These are phyloP conservation scores for Kwoniella europaea DNA, from an alignment of 768 basidiomycete species.

Conservation along the genomic window DNA sequence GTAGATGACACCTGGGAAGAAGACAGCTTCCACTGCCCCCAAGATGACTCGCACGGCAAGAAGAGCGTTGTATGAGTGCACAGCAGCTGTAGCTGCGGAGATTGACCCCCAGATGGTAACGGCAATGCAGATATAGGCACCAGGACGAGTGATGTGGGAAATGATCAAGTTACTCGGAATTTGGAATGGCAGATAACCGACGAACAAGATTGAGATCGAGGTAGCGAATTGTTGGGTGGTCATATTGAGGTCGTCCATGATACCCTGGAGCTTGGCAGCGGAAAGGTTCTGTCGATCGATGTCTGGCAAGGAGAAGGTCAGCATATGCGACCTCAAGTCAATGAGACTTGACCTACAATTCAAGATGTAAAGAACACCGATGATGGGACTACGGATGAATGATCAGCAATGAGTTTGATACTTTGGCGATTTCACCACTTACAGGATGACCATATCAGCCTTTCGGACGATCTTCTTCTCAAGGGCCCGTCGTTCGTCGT, in stretches of 20 bases:
- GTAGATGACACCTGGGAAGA: slow-evolving; percentile 52
- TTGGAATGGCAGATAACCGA: slow-evolving; percentile 38
- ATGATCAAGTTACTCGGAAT: slow-evolving; percentile 51
- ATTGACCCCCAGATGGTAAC: slow-evolving; percentile 39
- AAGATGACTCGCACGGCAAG: slow-evolving; percentile 36
- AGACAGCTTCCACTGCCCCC: slow-evolving; percentile 37
- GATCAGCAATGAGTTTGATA: too few relatives aligned
- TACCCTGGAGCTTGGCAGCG: slow-evolving; percentile 46
- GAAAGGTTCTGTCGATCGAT: slow-evolving; percentile 49
- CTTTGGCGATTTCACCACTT: not conserved
- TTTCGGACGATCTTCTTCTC: slow-evolving; percentile 45
- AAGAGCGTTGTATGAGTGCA: slow-evolving; percentile 32
- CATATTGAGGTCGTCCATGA: slow-evolving; percentile 49
- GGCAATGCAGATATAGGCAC: slow-evolving; percentile 38
- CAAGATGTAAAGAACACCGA: slow-evolving; percentile 42
- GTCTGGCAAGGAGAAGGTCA: slow-evolving; percentile 18
- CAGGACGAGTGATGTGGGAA: slow-evolving; percentile 36
- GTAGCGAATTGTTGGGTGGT: slow-evolving; percentile 42
- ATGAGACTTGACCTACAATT: slow-evolving; percentile 28
- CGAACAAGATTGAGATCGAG: slow-evolving; percentile 49
- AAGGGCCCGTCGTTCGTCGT: slow-evolving; percentile 27
- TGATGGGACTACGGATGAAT: slow-evolving; percentile 29
- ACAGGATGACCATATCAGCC: slow-evolving; percentile 43
- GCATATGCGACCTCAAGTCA: not conserved
- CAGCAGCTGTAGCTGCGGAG: slow-evolving; percentile 38